Base-by-base conservation (phyloP, 345 rosid species). In the Reutealis trisperma region DNA sequence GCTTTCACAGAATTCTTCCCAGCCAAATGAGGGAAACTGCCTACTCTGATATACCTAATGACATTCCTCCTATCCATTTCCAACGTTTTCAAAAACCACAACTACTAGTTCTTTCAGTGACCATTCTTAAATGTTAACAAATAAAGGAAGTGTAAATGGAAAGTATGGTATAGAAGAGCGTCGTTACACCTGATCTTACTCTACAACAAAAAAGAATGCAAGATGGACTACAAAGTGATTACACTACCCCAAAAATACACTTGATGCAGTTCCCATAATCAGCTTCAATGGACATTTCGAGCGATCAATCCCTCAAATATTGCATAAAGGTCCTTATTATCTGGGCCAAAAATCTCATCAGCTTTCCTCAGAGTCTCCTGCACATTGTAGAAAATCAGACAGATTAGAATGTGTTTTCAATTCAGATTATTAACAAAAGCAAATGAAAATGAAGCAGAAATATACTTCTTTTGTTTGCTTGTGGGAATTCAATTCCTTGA, bases 401-500 rank as follows among this genome's bases (percentile, higher is more conserved):
- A 42, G n/a, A 24, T 25, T 27, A 54, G 34, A 41, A 24, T 32
- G 4, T 58, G 13, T 27, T 21, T 15, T 16, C 8, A 41, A 49
- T 19, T 24, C 27, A 63, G 12, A 24, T 21, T 21, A 49, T 65
- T 67, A 70, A 71, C 12, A 24, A 32, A 8, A 45, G 21, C 21
- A 15, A 71, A 16, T 64, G 24, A 45, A 73, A 4, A 75, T 24
- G 66, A 0, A 52, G 8, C 68, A 58, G 49, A 73, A 8, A 24
- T 34, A 16, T 79, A 95, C 99, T 70, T 95, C 99, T 90, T 83
- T 92, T 13, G 94, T 88, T 87, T 90, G 98, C 83, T 90, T 95
- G 84, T 90, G 98, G 25, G 98, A 86, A 78, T 95, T 95, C 83
- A 95, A 82, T 79, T 95, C 99, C 91, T 95, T 95, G 0, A 95